phyloP scores from a whole-genome alignment of 805 yeast genomes.

The Lipomyces kockii region DNA sequence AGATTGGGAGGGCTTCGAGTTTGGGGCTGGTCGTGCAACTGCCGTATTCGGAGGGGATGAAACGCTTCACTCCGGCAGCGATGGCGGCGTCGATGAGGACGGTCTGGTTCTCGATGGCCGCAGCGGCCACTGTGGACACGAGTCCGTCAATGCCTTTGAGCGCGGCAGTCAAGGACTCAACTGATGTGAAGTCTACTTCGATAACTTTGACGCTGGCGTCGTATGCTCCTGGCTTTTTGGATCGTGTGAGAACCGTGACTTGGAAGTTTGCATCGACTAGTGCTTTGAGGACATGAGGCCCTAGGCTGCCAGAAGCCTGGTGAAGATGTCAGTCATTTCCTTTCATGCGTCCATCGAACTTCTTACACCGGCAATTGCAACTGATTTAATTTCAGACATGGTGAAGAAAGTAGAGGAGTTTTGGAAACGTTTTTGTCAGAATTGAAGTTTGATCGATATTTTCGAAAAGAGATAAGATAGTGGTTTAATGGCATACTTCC shows the following conservation, averaged over 20 bases:
- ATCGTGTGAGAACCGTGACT: background rate
- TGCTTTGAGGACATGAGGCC: background rate
- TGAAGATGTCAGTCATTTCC: background rate
- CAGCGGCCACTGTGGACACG: conserved; percentile 1
- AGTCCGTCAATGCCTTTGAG: background rate
- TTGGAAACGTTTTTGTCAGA: background rate
- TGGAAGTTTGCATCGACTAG: background rate
- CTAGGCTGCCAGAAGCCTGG: background rate
- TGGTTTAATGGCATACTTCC: background rate
- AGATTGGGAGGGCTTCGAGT: background rate
- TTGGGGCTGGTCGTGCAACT: background rate
- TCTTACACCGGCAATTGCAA: background rate
- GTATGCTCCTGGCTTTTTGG: background rate
- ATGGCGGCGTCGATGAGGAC: conserved; percentile 1
- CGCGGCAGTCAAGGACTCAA: background rate
- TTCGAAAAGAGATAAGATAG: background rate
- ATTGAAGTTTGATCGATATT: background rate
- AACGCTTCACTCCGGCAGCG: conserved; percentile 1
- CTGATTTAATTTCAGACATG: background rate
- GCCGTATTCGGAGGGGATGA: background rate
- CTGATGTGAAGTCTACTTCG: background rate
- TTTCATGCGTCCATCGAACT: background rate
- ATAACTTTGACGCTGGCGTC: background rate
- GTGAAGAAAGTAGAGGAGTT: background rate
- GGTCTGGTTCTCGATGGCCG: background rate